A percentile compares a stretch with the other conserved stretches of the same genome.
Evolutionary conservation across 805 yeast genomes (phyloP).

Genomic region (Wickerhamomyces chambardii): DNA sequence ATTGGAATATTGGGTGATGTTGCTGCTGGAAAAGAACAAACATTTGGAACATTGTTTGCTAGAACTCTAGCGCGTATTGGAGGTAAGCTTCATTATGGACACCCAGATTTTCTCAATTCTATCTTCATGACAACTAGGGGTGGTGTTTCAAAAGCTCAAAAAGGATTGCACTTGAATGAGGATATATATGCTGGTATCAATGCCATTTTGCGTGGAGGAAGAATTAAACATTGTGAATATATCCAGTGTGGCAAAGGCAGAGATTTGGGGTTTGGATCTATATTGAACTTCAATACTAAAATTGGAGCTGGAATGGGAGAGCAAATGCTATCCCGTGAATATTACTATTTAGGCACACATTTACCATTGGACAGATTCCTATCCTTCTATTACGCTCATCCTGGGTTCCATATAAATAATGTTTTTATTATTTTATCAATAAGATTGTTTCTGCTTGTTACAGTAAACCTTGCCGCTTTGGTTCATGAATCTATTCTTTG

Average conservation of each 20-base stretch:
- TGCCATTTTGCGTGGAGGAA: constrained; percentile 72
- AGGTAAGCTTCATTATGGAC: constrained; percentile 81
- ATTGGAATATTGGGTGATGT: constrained; percentile 77
- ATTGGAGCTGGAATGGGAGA: constrained; percentile 92
- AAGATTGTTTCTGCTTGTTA: constrained; percentile 48
- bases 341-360: constrained; percentile 70
- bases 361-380: constrained; percentile 71
- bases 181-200: constrained; percentile 85
- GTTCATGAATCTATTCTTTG: constrained; percentile 56
- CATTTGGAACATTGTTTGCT: constrained; percentile 79
- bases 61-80: constrained; percentile 77
- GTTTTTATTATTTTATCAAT: constrained; percentile 65
- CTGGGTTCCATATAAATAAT: constrained; percentile 79
- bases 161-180: constrained; percentile 75
- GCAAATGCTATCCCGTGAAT: constrained; percentile 76
- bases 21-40: constrained; percentile 85
- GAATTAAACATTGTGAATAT: constrained; percentile 77
- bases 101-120: constrained; percentile 73
- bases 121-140: constrained; percentile 80
- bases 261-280: constrained; percentile 78
- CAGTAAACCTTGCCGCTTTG: constrained; percentile 54
- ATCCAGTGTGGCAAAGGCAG: constrained; percentile 84
- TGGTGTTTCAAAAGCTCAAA: constrained; percentile 81
- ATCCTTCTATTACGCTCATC: constrained; percentile 78
- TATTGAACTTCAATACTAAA: constrained; percentile 72